phyloP scores from a whole-genome alignment of 1,139 yeast genomes.

The Eremothecium sinecaudum region DNA sequence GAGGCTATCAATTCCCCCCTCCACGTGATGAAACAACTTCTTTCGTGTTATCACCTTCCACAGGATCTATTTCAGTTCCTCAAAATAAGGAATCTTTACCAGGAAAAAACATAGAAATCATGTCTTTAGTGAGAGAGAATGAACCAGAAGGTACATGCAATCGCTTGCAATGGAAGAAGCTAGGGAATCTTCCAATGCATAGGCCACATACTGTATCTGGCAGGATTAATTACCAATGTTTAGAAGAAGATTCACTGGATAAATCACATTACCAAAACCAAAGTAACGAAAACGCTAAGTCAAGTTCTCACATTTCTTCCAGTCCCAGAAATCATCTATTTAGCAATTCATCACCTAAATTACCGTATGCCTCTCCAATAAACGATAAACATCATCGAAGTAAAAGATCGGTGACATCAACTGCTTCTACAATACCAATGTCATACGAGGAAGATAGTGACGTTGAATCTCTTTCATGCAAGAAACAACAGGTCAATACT shows the following conservation, averaged over 20 bases:
- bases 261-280: neutral
- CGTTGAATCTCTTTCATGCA: neutral
- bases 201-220: neutral
- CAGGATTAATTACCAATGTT: neutral
- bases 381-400: neutral
- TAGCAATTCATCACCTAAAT: neutral
- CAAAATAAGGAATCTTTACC: too few relatives aligned
- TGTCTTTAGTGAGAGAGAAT: neutral
- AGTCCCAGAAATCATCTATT: neutral
- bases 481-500: neutral
- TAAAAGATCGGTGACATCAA: constrained; percentile 4
- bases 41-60: neutral
- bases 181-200: neutral
- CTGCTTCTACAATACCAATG: constrained; percentile 14
- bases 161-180: neutral
- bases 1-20: constrained; percentile 29
- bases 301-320: neutral
- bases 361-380: neutral
- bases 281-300: neutral
- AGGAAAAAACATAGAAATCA: neutral
- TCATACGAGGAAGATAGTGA: constrained; percentile 9
- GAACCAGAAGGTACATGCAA: neutral
- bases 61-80: too few relatives aligned
- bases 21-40: constrained; percentile 9
- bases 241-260: neutral